These are phyloP conservation scores for Nitzschia inconspicua DNA, from an alignment of 108 stramenopile genomes.

Conservation along the genomic window DNA sequence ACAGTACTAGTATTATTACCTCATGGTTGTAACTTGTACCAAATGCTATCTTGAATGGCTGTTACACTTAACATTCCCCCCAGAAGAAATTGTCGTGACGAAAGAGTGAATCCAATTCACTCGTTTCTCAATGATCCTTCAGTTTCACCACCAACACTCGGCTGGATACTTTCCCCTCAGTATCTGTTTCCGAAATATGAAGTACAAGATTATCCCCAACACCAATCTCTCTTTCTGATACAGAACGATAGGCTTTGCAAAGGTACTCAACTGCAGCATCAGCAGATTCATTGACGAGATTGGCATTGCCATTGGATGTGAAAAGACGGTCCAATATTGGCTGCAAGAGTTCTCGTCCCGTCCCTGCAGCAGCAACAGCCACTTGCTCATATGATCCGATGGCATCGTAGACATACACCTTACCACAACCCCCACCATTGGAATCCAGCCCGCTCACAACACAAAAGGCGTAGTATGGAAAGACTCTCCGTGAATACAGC, in stretches of 20 bases:
- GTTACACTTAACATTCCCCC: no score
- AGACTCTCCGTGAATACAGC: slow-evolving; percentile 64
- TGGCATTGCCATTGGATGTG: slow-evolving; percentile 16
- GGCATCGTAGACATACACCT: slow-evolving; percentile 82
- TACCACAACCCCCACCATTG: neutral
- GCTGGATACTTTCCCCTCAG: slow-evolving; percentile 7
- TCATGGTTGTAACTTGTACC: no score
- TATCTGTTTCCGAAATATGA: slow-evolving; percentile 38
- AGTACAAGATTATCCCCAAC: slow-evolving; percentile 79
- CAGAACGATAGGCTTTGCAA: slow-evolving; percentile 65
- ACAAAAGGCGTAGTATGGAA: slow-evolving; percentile 86
- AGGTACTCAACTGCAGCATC: slow-evolving; percentile 59
- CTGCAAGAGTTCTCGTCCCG: slow-evolving; percentile 74
- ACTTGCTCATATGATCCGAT: slow-evolving; percentile 84
- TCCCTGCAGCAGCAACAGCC: slow-evolving; percentile 74
- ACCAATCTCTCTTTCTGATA: slow-evolving; percentile 81
- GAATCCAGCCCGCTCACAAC: slow-evolving; percentile 59
- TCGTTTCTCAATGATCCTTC: slow-evolving; percentile 22
- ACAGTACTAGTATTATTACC: no score
- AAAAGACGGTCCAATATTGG: slow-evolving; percentile 81
- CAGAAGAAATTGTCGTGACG: no score
- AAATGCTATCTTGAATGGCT: no score
- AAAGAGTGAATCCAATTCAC: no score
- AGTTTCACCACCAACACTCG: slow-evolving; percentile 24
- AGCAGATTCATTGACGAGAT: slow-evolving; percentile 48